Base-by-base conservation (phyloP, 2,329 filamentous ascomycete species). In the Xylariaceae sp. region DNA sequence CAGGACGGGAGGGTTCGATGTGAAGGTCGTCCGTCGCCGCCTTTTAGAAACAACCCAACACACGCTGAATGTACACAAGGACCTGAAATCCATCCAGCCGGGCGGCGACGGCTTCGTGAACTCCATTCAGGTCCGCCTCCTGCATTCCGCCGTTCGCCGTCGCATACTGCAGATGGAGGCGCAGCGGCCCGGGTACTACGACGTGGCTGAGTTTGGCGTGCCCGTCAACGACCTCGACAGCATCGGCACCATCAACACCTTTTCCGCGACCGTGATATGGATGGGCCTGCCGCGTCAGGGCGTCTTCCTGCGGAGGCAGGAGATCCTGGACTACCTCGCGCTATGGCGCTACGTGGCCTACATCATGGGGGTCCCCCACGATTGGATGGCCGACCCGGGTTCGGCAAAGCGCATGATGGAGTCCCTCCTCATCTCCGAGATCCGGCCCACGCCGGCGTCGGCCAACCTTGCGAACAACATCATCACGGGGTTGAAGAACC, bases 191-290 rank as follows among this genome's bases (percentile, higher is more conserved):
- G 66, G 65, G 2, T 87, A 87, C 60, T 87, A 80, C 59, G 68
- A 78, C 46, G 58, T 77, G 1, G 60, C 70, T 13, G 61, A 69
- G 26, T 73, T 67, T 55, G 83, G 83, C 3, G 66, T 83, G 3
- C 83, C 83, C 4, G 79, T 89, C 56, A 89, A 84, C 51, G 82
- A 89, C 50, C 70, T 90, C 2, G 84, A 90, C 59, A 77, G 73
- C 41, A 77, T 88, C 23, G 82, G 70, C 9, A 89, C 85, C 2
- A 81, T 89, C 44, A 70, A 69, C 24, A 78, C 77, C 1, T 90
- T 90, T 60, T 85, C 78, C 0, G 70, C 78, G 1, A 74, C 74
- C 0, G 60, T 88, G 2, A 70, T 88, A 43, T 88, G 76, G 70
- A 57, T 86, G 17, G 51, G 53, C 0, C 45, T 89, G 4, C 85